These are phyloP conservation scores for Colletotrichum sp. DNA, from an alignment of 2,329 filamentous ascomycete species.

Conservation along the genomic window DNA sequence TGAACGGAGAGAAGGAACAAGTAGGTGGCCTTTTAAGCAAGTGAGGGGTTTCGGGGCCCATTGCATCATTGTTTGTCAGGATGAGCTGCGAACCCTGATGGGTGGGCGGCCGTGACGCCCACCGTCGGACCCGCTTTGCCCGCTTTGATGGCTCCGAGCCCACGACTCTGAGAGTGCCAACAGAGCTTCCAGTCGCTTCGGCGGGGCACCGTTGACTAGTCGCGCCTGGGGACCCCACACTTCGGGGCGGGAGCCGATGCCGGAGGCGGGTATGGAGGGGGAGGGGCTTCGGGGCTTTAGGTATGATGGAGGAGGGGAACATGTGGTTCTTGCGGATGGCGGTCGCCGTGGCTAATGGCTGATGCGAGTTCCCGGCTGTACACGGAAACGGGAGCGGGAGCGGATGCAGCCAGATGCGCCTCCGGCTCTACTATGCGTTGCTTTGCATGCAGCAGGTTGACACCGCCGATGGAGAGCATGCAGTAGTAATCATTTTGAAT, in stretches of 20 bases:
- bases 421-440: not conserved
- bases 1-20: not conserved
- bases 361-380: not conserved
- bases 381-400: not conserved
- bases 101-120: conserved; percentile 3
- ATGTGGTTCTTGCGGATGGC: not conserved
- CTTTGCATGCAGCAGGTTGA: not conserved
- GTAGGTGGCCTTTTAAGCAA: not conserved
- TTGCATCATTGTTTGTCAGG: conserved; percentile 22
- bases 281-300: not conserved
- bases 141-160: not conserved
- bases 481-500: not conserved
- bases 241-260: not conserved
- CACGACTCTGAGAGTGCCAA: not conserved
- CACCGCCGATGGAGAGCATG: not conserved
- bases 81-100: conserved; percentile 19
- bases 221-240: conserved; percentile 1
- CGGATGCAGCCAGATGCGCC: not conserved
- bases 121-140: conserved; percentile 16
- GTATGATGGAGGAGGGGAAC: not conserved
- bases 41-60: conserved; percentile 13
- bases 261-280: not conserved
- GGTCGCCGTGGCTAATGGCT: not conserved
- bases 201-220: not conserved
- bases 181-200: not conserved